Percentiles rank a stretch among this genome's conserved stretches.
These are phyloP conservation scores for Amanita molliuscula DNA, from an alignment of 768 basidiomycete species.

Conservation along the genomic window DNA sequence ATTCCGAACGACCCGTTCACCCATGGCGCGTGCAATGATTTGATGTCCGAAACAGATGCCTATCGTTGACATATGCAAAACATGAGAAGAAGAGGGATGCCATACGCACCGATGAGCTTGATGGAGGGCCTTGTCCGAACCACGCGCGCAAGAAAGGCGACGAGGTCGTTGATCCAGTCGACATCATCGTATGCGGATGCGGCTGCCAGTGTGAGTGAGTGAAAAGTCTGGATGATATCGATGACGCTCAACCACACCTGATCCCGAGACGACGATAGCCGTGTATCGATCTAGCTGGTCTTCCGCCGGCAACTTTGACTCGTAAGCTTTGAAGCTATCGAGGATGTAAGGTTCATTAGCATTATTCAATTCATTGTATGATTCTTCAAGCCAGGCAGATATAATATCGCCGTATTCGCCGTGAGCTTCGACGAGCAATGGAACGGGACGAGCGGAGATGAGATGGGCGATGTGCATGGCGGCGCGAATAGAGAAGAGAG, in stretches of 20 bases:
- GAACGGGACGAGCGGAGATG: too few species aligned
- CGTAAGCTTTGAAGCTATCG: slow-evolving; percentile 53
- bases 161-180: slow-evolving; percentile 68
- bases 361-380: background rate
- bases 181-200: slow-evolving; percentile 65
- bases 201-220: slow-evolving; percentile 36
- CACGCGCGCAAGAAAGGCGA: slow-evolving; percentile 45
- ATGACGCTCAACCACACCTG: slow-evolving; percentile 38
- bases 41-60: slow-evolving; percentile 94
- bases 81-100: background rate
- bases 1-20: slow-evolving; percentile 59
- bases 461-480: too few species aligned
- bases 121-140: slow-evolving; percentile 40
- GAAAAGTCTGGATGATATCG: background rate
- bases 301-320: slow-evolving; percentile 50
- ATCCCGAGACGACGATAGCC: slow-evolving; percentile 74
- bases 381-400: background rate
- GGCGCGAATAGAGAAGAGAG: too few species aligned
- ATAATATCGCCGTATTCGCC: background rate
- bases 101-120: slow-evolving; percentile 59
- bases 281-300: slow-evolving; percentile 46
- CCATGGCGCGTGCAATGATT: slow-evolving; percentile 68
- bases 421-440: background rate
- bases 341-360: background rate
- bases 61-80: slow-evolving; percentile 15